phyloP scores from a whole-genome alignment of 345 rosid genomes.

The Cardamine occulta region DNA sequence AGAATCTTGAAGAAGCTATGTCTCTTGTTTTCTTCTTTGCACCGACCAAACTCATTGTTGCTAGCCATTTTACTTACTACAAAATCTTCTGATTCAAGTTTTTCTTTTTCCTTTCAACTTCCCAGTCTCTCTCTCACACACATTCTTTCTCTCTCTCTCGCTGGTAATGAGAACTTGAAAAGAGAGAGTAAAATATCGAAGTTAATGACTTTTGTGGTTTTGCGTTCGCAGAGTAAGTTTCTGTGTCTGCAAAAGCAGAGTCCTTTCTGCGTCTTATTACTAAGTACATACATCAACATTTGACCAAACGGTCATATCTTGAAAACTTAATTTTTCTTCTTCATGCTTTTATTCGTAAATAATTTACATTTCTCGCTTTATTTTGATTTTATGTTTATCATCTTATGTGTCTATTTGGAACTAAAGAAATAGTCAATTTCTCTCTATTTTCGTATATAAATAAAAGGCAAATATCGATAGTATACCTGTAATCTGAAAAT shows the following conservation, averaged over 20 bases:
- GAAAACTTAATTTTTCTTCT: neutral
- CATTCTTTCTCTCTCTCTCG: neutral
- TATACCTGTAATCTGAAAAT: neutral
- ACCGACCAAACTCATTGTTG: neutral
- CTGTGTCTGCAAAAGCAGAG: slow-evolving; percentile 1
- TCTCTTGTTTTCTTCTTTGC: neutral
- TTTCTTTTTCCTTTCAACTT: neutral
- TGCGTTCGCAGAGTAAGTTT: neutral
- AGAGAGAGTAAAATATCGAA: neutral
- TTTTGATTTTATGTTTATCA: too few relatives aligned
- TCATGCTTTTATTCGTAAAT: neutral
- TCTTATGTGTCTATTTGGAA: too few relatives aligned
- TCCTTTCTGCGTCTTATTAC: neutral
- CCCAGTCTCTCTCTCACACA: neutral
- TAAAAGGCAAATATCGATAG: too few relatives aligned
- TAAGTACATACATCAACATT: neutral
- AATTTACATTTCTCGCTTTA: neutral
- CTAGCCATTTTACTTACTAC: neutral
- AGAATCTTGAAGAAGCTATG: slow-evolving; percentile 2
- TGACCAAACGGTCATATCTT: neutral
- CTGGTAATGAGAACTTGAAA: neutral
- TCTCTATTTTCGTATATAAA: too few relatives aligned
- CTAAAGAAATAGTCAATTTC: too few relatives aligned
- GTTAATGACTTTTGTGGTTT: neutral
- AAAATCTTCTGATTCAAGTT: neutral